A percentile compares a stretch with the other conserved stretches of the same genome.
phyloP scores from a whole-genome alignment of 257 asterid genomes.

The Plantago ovata region DNA sequence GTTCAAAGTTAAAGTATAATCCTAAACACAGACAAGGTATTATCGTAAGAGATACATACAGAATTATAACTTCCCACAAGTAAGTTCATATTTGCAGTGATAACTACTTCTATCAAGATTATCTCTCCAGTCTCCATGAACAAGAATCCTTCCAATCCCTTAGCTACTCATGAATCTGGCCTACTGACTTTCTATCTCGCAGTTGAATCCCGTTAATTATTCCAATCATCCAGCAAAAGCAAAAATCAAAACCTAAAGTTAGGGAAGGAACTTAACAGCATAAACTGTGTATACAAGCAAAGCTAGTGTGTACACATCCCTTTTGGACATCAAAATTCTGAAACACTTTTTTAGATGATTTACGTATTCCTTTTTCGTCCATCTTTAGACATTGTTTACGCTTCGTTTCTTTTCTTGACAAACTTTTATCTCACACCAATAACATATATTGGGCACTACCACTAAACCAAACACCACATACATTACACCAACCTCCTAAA shows the following conservation, averaged over 20 bases:
- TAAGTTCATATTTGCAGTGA: neutral
- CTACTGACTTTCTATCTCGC: neutral
- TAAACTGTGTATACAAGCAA: neutral
- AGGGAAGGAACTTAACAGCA: neutral
- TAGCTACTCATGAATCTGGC: neutral
- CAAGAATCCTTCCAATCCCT: neutral
- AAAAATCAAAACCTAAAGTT: neutral
- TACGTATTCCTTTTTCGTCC: too few relatives aligned
- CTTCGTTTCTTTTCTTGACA: too few relatives aligned
- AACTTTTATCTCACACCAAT: too few relatives aligned
- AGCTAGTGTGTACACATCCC: neutral
- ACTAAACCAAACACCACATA: too few relatives aligned
- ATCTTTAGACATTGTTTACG: too few relatives aligned
- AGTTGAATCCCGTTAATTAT: neutral
- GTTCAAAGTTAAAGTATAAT: conserved; percentile 3
- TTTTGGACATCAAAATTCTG: neutral
- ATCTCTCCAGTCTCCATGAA: conserved; percentile 1
- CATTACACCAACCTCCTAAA: too few relatives aligned
- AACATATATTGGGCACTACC: too few relatives aligned
- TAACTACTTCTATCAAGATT: neutral
- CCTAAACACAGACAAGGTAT: conserved; percentile 10
- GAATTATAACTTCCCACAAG: conserved; percentile 3
- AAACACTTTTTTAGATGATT: too few relatives aligned
- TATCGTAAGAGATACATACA: neutral
- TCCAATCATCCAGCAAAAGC: neutral